These are phyloP conservation scores for Phytophthora foliorum DNA, from an alignment of 352 stramenopile species.

Conservation along the genomic window DNA sequence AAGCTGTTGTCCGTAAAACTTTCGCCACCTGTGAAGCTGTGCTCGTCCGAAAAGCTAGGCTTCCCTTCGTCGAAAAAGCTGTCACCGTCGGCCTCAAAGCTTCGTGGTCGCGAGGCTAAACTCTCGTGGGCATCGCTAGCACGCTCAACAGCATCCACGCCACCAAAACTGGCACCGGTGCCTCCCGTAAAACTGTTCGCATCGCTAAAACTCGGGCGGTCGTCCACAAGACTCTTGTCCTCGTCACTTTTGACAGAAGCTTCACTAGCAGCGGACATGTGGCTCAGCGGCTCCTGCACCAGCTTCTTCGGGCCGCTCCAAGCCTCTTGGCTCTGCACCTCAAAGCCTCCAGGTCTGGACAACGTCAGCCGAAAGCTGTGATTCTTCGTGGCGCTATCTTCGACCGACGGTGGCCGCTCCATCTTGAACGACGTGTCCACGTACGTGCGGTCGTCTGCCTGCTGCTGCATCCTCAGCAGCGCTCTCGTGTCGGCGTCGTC, in stretches of 20 bases:
- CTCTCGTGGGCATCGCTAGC: constrained; percentile 10
- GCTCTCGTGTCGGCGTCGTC: constrained; percentile 38
- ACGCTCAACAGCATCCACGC: background rate
- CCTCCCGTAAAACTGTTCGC: constrained; percentile 12
- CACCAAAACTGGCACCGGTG: background rate
- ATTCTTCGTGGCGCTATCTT: too few relatives aligned
- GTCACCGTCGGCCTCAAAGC: constrained; percentile 22
- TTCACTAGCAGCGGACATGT: background rate
- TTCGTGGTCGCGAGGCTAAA: constrained; percentile 29
- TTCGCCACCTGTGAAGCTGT: constrained; percentile 29
- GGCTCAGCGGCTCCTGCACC: constrained; percentile 6
- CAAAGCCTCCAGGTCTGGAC: constrained; percentile 19
- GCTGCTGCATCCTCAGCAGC: constrained; percentile 56
- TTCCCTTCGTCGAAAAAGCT: constrained; percentile 30
- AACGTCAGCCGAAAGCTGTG: constrained; percentile 33
- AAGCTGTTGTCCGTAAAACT: constrained; percentile 42
- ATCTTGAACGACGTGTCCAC: constrained; percentile 45
- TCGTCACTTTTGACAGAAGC: background rate
- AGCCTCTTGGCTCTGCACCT: background rate
- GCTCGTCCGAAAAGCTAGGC: constrained; percentile 37
- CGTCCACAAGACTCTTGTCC: constrained; percentile 1
- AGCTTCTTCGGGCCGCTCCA: constrained; percentile 17
- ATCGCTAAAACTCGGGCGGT: constrained; percentile 6
- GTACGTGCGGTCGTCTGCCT: constrained; percentile 61
- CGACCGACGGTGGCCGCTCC: too few relatives aligned